A percentile compares a stretch with the other conserved stretches of the same genome.
Conservation (phyloP, 345 rosid genomes). For the Litchi chinensis region DNA sequence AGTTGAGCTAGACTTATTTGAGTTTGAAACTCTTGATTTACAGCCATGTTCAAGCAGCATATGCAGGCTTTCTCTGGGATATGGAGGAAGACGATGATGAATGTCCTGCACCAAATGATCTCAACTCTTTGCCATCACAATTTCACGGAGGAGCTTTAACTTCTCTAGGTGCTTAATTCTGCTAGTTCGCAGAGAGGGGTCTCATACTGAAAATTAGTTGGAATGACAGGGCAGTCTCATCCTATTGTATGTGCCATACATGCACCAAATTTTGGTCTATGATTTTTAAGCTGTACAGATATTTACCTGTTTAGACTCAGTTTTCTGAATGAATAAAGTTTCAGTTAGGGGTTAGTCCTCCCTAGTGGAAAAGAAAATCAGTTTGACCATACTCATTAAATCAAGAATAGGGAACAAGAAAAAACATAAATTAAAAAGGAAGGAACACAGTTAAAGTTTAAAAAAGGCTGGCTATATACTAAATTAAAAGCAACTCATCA, state of each 20-base stretch:
- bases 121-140: neutral
- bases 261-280: neutral
- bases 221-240: neutral
- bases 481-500: neutral
- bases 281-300: neutral
- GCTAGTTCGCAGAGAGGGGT: neutral
- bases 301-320: neutral
- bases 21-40: neutral
- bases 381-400: no score
- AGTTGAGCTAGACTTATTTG: neutral
- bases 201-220: neutral
- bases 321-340: neutral
- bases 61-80: slow-evolving; percentile 69
- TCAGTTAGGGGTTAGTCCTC: neutral
- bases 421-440: no score
- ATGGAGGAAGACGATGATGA: slow-evolving; percentile 41
- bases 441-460: neutral
- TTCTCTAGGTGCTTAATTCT: slow-evolving; percentile 18
- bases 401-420: no score
- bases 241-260: neutral
- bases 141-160: slow-evolving; percentile 19
- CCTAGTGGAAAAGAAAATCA: no score
- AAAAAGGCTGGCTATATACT: neutral
- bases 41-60: slow-evolving; percentile 71
- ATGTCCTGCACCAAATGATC: slow-evolving; percentile 14